Conservation (phyloP, 495 filamentous ascomycete genomes). For the Penicillium manginii region DNA sequence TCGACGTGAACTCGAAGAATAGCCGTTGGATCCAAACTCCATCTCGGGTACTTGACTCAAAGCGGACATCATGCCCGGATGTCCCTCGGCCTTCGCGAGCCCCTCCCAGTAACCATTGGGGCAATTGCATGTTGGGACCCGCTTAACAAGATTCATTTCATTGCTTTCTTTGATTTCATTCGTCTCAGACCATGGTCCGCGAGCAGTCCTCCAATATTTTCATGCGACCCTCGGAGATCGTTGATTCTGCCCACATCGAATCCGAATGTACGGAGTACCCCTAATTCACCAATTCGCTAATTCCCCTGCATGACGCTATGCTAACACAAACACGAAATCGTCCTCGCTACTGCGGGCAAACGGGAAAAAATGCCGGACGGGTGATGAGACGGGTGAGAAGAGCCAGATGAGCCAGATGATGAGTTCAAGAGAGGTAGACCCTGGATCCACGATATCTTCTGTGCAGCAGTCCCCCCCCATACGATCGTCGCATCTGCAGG, state of each 20-base stretch:
- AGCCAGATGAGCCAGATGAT: not conserved
- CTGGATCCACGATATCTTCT: not conserved
- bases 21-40: conserved; percentile 9
- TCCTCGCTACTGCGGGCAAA: not conserved
- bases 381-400: not conserved
- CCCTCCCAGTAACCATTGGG: conserved; percentile 15
- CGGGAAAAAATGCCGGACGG: not conserved
- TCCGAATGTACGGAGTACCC: not conserved
- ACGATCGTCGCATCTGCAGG: conserved; percentile 26
- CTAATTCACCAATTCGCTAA: not conserved
- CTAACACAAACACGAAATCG: not conserved
- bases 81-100: conserved; percentile 14
- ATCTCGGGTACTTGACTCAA: conserved; percentile 26
- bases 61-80: conserved; percentile 23
- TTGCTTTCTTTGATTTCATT: conserved; percentile 10
- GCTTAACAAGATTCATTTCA: conserved; percentile 13
- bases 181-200: not conserved
- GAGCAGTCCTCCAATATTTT: no score
- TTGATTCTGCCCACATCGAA: no score
- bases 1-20: not conserved
- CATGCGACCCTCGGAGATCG: no score
- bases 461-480: conserved; percentile 14
- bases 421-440: not conserved
- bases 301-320: not conserved
- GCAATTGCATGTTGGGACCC: conserved; percentile 11